Evolutionary conservation across 176 grass and related monocot genomes (phyloP).

Genomic region (Zoysia japonica): DNA sequence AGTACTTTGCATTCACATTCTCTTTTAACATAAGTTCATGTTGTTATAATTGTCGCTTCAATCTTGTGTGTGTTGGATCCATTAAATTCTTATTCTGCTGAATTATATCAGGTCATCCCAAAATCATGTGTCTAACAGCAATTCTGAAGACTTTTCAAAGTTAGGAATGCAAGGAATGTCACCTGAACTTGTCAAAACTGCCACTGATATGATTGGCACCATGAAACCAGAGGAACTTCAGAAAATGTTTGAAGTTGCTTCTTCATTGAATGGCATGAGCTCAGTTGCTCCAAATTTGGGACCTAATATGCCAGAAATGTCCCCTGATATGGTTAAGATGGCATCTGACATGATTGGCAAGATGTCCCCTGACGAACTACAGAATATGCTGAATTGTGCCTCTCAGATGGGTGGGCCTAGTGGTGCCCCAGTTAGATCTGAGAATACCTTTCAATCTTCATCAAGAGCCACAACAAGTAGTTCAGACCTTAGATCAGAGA

Average conservation of each 20-base stretch:
- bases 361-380: conserved; percentile 85
- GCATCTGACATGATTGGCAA: conserved; percentile 79
- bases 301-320: conserved; percentile 80
- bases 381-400: conserved; percentile 76
- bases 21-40: background rate
- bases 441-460: conserved; percentile 43
- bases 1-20: background rate
- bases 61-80: conserved; percentile 15
- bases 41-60: background rate
- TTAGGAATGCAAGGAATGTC: conserved; percentile 79
- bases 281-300: conserved; percentile 58
- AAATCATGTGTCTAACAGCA: conserved; percentile 55
- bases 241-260: conserved; percentile 83
- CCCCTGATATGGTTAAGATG: conserved; percentile 89
- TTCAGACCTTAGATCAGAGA: conserved; percentile 30
- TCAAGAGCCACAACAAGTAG: conserved; percentile 31
- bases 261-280: conserved; percentile 62
- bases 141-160: conserved; percentile 49
- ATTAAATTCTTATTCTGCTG: conserved; percentile 35
- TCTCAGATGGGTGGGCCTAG: conserved; percentile 62
- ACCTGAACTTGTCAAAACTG: conserved; percentile 81
- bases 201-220: conserved; percentile 68
- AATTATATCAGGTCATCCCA: conserved; percentile 60
- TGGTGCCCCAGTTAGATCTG: conserved; percentile 29
- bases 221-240: conserved; percentile 96